Evolutionary conservation across 257 asterid genomes (phyloP), one percentile per base, ranked within the genome.

Genomic region (Petrea volubilis): DNA sequence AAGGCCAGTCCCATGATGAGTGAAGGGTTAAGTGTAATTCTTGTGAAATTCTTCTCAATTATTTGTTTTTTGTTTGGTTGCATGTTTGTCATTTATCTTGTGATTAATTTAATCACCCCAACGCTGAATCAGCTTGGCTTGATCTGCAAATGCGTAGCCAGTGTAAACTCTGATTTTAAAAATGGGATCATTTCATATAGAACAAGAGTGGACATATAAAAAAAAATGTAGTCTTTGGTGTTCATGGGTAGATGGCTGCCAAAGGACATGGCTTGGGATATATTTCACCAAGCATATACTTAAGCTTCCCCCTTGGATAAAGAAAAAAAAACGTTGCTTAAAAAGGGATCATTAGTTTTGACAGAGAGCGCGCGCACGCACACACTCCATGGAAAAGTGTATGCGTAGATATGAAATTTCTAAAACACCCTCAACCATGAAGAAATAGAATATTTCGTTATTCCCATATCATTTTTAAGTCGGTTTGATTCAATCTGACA

Each of bases 141-240:
- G 58, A 70, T 72, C 36, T 86, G 80, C 67, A 49, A 77, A 83
- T 68, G 71, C 84, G 86, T 85, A 60, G 79, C 66, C 12, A 60
- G 34, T 67, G 74, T 64, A 72, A 77, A 79, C 86, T 81, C 84
- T 68, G 51, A 68, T 43, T 63, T 71, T 71, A 69, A 64, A 43
- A 31, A 70, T 67, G 31, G 67, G 59, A 73, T 65, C 72, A 68
- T 72, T 49, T 51, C 60, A 13, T 36, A 60, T 36, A 67, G 47
- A 43, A 74, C 40, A 66, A 72, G 52, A 46, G 58, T 71, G 53
- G 66, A 57, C 60, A 6, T 46, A 13, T 31, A 34, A 72, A 60
- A 12, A 60, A 66, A 40, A n/a, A n/a, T n/a, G n/a, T n/a, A n/a
- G n/a, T n/a, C n/a, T 23, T 20, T 12, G 29, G 40, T 50, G 13